Percentiles rank a stretch among this genome's conserved stretches.
phyloP scores from a whole-genome alignment of 23 red algal genomes.

The Gracilaria caudata region DNA sequence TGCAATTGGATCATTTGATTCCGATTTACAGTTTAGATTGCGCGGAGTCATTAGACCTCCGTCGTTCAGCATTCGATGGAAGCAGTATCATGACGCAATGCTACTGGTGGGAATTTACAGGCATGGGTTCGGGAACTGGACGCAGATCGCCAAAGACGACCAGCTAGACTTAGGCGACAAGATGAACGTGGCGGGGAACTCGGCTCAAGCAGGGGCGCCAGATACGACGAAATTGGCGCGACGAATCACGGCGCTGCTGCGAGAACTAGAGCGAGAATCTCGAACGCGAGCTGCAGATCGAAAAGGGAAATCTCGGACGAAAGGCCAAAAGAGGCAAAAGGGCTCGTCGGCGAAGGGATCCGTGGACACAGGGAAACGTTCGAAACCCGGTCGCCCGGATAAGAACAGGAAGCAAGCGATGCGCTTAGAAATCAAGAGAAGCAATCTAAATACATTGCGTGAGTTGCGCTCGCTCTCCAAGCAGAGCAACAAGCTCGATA shows the following conservation, averaged over 20 bases:
- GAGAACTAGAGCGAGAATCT: slow-evolving; percentile 62
- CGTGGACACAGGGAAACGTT: not conserved
- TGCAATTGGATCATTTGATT: slow-evolving; percentile 52
- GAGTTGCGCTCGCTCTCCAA: slow-evolving; percentile 65
- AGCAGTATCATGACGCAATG: slow-evolving; percentile 79
- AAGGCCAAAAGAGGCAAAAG: slow-evolving; percentile 37
- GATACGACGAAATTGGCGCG: slow-evolving; percentile 82
- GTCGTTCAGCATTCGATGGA: slow-evolving; percentile 76
- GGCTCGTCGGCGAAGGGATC: slow-evolving; percentile 23
- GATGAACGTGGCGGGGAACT: slow-evolving; percentile 67
- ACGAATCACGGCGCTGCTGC: slow-evolving; percentile 68
- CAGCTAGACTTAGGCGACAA: slow-evolving; percentile 79
- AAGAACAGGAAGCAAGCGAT: slow-evolving; percentile 27
- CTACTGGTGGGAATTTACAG: slow-evolving; percentile 82
- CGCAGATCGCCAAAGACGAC: slow-evolving; percentile 68
- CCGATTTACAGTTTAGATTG: slow-evolving; percentile 77
- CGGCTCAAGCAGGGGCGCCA: slow-evolving; percentile 63
- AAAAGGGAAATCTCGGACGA: slow-evolving; percentile 20
- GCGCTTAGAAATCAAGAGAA: slow-evolving; percentile 49
- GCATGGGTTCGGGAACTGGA: slow-evolving; percentile 93
- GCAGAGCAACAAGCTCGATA: slow-evolving; percentile 57
- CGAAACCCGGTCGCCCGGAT: not conserved
- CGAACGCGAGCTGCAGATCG: slow-evolving; percentile 7
- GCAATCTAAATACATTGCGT: slow-evolving; percentile 50
- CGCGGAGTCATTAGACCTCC: slow-evolving; percentile 56